Conservation (phyloP, 192 early-diverging fungal genomes). For the Backusella mclennaniae region DNA sequence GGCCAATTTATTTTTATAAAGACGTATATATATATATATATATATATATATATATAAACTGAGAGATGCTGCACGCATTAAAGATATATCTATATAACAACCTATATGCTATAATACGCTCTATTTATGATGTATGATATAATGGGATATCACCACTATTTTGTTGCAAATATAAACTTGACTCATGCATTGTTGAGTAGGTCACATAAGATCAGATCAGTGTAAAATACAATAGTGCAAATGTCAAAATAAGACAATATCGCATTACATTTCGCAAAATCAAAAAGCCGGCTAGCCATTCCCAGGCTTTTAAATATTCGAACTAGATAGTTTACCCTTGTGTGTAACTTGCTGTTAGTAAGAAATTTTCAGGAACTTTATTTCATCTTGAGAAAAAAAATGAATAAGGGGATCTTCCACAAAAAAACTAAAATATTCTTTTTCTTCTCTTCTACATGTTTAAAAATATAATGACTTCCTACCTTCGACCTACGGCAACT, state of each 20-base stretch:
- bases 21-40: too few species aligned
- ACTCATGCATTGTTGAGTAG: too few species aligned
- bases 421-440: not conserved
- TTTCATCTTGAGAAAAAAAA: not conserved
- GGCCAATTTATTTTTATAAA: too few species aligned
- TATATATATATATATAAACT: too few species aligned
- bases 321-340: not conserved
- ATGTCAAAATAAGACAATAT: not conserved
- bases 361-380: not conserved
- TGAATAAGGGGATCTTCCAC: not conserved
- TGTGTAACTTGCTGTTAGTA: not conserved
- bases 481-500: slow-evolving; percentile 10
- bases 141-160: too few species aligned
- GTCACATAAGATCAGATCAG: too few species aligned
- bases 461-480: not conserved
- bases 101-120: too few species aligned
- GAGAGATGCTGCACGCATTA: too few species aligned
- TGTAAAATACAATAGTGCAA: too few species aligned
- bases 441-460: not conserved
- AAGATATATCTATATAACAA: too few species aligned
- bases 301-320: not conserved
- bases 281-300: not conserved
- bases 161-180: too few species aligned
- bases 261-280: not conserved
- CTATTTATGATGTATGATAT: too few species aligned